Conservation (phyloP, 345 rosid genomes). For the Geranium brycei region DNA sequence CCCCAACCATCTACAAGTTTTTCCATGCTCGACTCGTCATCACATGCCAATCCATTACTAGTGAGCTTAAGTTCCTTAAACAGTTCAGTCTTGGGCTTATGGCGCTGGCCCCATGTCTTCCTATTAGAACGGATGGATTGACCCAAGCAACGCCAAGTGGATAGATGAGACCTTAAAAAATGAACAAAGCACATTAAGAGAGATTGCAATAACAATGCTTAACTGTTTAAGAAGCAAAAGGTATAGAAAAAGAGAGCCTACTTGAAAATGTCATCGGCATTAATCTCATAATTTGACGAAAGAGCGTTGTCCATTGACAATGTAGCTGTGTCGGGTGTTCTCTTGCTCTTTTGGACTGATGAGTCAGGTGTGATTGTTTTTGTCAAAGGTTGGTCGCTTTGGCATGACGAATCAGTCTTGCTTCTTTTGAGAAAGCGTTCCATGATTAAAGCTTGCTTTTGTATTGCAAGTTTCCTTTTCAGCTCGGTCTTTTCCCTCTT, state of each 20-base stretch:
- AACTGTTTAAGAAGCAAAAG: not conserved
- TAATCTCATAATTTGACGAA: slow-evolving; percentile 32
- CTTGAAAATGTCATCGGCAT: slow-evolving; percentile 43
- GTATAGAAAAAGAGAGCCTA: slow-evolving; percentile 14
- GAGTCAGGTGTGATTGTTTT: slow-evolving; percentile 7
- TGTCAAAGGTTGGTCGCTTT: slow-evolving; percentile 20
- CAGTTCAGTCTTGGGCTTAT: slow-evolving; percentile 50
- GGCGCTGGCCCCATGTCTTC: slow-evolving; percentile 67
- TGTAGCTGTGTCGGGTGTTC: slow-evolving; percentile 28
- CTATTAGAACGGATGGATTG: slow-evolving; percentile 25
- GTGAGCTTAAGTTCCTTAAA: slow-evolving; percentile 60
- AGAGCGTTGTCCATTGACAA: slow-evolving; percentile 46
- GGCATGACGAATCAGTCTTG: slow-evolving; percentile 27
- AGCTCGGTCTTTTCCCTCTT: slow-evolving; percentile 68
- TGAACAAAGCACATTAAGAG: slow-evolving; percentile 5
- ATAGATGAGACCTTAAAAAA: slow-evolving; percentile 46
- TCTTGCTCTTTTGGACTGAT: slow-evolving; percentile 18
- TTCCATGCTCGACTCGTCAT: slow-evolving; percentile 36
- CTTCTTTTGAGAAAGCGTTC: slow-evolving; percentile 65
- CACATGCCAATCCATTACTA: slow-evolving; percentile 20
- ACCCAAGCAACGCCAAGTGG: slow-evolving; percentile 62
- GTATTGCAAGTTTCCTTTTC: slow-evolving; percentile 42
- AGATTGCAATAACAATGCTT: slow-evolving; percentile 6
- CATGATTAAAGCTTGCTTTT: slow-evolving; percentile 89
- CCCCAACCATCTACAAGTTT: slow-evolving; percentile 39